Percentiles rank a stretch among this genome's conserved stretches.
phyloP scores from a whole-genome alignment of 805 yeast species.

The Suhomyces pyralidae region DNA sequence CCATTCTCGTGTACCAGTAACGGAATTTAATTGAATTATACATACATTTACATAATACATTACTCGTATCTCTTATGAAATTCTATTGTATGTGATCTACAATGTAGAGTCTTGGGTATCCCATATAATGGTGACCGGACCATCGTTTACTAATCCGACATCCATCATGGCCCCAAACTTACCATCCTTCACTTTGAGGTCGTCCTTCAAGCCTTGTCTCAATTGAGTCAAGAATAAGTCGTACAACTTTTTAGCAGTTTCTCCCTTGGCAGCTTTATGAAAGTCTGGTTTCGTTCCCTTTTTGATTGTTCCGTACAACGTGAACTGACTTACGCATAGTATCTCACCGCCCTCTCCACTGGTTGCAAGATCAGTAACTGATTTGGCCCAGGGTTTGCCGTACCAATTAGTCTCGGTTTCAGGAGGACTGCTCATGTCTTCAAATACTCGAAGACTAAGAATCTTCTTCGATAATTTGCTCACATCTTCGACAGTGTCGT shows the following conservation, averaged over 20 bases:
- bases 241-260: constrained; percentile 48
- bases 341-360: constrained; percentile 51
- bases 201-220: constrained; percentile 52
- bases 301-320: constrained; percentile 76
- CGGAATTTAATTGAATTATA: constrained; percentile 9
- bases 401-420: constrained; percentile 45
- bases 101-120: constrained; percentile 53
- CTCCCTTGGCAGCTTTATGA: constrained; percentile 86
- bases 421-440: constrained; percentile 47
- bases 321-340: constrained; percentile 88
- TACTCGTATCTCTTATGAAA: too few relatives aligned
- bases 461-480: constrained; percentile 66
- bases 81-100: neutral
- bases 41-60: neutral
- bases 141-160: constrained; percentile 82
- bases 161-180: constrained; percentile 98
- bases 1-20: constrained; percentile 52
- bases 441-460: constrained; percentile 66
- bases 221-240: constrained; percentile 50
- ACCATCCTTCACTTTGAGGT: constrained; percentile 73
- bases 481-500: constrained; percentile 75
- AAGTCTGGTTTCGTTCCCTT: constrained; percentile 96
- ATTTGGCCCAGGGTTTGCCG: constrained; percentile 75
- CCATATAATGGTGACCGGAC: constrained; percentile 84
- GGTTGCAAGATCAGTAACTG: constrained; percentile 44